Evolutionary conservation across 176 grass and related monocot genomes (phyloP).

Genomic region (Triticum aestivum): DNA sequence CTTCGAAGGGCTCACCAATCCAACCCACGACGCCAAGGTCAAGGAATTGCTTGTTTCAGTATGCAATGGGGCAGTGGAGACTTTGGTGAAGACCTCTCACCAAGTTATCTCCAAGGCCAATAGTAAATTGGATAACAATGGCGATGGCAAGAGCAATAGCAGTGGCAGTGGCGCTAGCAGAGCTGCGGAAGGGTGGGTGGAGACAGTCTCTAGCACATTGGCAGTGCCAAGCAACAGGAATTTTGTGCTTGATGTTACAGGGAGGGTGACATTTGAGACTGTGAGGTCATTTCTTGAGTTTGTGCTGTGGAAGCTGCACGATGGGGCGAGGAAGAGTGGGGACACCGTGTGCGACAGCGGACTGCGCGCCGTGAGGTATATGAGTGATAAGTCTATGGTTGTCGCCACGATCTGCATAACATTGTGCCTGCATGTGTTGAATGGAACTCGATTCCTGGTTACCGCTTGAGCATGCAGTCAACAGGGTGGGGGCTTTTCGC

Average conservation of each 20-base stretch:
- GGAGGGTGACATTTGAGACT: conserved; percentile 90
- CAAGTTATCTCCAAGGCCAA: conserved; percentile 45
- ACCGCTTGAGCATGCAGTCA: conserved; percentile 26
- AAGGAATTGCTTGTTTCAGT: conserved; percentile 75
- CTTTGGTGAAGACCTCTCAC: conserved; percentile 84
- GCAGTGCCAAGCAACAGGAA: conserved; percentile 73
- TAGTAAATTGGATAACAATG: neutral
- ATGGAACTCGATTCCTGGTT: conserved; percentile 52
- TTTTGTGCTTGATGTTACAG: conserved; percentile 87
- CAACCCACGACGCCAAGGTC: conserved; percentile 64
- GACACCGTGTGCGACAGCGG: conserved; percentile 36
- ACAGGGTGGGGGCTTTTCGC: neutral
- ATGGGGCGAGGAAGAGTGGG: conserved; percentile 44
- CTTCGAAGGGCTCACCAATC: conserved; percentile 84
- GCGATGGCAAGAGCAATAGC: neutral
- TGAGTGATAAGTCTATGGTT: conserved; percentile 77
- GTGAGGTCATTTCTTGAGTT: conserved; percentile 93
- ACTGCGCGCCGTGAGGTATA: conserved; percentile 51
- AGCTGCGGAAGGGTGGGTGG: conserved; percentile 52
- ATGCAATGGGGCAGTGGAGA: conserved; percentile 83
- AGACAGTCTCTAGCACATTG: conserved; percentile 67
- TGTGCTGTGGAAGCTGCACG: conserved; percentile 69
- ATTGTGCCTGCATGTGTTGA: conserved; percentile 75
- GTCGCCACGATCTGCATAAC: conserved; percentile 67
- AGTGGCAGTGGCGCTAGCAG: neutral